Conservation (phyloP, 2,329 filamentous ascomycete genomes). For the Paraphoma sp. region DNA sequence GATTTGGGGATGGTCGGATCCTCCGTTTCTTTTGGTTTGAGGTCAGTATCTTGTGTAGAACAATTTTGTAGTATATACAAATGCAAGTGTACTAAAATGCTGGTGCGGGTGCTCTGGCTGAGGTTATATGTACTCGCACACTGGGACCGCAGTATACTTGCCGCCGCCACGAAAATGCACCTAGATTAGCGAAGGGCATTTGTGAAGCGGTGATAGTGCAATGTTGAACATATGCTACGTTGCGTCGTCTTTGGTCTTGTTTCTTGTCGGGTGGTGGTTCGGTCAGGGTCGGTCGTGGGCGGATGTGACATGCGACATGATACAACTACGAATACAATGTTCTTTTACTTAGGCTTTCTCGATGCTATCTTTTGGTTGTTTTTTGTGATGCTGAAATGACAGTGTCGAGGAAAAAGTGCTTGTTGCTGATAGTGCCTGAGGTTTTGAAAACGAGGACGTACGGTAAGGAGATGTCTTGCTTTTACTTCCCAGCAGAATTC, state of each 20-base stretch:
- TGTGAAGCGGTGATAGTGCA: slow-evolving; percentile 13
- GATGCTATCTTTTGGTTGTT: too few species aligned
- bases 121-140: neutral
- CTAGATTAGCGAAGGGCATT: slow-evolving; percentile 4
- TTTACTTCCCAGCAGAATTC: too few species aligned
- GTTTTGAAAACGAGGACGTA: too few species aligned
- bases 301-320: neutral
- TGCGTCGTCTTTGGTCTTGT: neutral
- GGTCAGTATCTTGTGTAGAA: neutral
- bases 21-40: too few species aligned
- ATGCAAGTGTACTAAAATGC: neutral
- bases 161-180: neutral
- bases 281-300: neutral
- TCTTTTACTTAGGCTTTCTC: neutral
- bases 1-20: too few species aligned
- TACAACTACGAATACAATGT: neutral
- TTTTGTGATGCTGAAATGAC: too few species aligned
- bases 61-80: neutral
- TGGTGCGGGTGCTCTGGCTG: neutral
- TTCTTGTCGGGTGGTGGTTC: neutral
- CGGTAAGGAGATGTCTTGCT: too few species aligned
- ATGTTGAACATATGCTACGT: slow-evolving; percentile 23
- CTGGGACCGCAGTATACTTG: neutral
- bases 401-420: too few species aligned
- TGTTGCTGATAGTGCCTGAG: too few species aligned